phyloP scores from a whole-genome alignment of 768 basidiomycete genomes.

The Boletus tylopilopsis region DNA sequence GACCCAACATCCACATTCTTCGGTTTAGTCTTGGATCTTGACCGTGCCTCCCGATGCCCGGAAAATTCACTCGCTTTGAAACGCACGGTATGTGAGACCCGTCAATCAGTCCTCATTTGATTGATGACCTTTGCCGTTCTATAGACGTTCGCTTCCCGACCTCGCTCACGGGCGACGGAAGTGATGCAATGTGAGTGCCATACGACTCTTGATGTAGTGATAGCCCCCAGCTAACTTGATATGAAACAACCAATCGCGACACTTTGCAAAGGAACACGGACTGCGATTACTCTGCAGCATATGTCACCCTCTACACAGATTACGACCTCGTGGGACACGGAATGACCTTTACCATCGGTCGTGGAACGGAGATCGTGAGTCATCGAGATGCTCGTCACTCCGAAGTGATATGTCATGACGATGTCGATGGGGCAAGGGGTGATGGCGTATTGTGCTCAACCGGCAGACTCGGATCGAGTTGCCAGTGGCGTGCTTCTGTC shows the following conservation, averaged over 20 bases:
- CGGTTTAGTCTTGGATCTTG: neutral
- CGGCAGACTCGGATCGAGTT: neutral
- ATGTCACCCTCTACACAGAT: constrained; percentile 66
- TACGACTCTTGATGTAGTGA: no score
- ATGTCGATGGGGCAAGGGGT: neutral
- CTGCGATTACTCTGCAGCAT: constrained; percentile 93
- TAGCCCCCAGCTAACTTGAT: no score
- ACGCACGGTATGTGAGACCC: constrained; percentile 47
- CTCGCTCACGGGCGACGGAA: constrained; percentile 85
- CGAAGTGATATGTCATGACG: neutral
- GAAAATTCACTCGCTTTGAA: constrained; percentile 49
- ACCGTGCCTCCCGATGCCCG: neutral
- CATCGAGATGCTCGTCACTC: neutral
- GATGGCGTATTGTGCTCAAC: neutral
- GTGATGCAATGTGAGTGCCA: constrained; percentile 80
- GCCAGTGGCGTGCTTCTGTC: neutral
- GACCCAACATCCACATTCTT: neutral
- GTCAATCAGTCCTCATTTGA: no score
- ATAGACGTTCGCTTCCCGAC: constrained; percentile 88
- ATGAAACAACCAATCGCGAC: neutral
- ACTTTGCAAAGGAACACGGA: constrained; percentile 70
- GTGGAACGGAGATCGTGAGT: constrained; percentile 86
- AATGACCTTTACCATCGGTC: constrained; percentile 90
- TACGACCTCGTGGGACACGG: constrained; percentile 73
- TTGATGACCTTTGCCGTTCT: no score